Conservation (phyloP, 1,284 basidiomycete genomes). For the Acaromyces ingoldii region DNA sequence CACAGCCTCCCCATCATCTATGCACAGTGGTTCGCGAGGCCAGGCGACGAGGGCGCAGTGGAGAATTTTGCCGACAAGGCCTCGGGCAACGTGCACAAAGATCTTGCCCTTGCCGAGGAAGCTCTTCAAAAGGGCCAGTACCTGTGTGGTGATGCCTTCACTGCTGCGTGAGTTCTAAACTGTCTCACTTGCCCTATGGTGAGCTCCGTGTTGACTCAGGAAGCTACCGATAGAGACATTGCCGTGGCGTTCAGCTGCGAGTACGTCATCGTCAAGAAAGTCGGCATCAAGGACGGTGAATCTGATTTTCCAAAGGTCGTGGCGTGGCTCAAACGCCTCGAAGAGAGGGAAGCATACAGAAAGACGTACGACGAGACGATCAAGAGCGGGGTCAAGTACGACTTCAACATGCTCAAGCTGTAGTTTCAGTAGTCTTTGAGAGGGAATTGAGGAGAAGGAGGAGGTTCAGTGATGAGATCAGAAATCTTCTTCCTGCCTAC, state of each 20-base stretch:
- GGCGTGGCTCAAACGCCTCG: conserved; percentile 5
- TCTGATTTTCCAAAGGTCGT: conserved; percentile 2
- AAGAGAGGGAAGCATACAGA: conserved; percentile 6
- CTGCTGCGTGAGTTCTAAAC: not conserved
- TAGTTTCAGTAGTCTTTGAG: too few species aligned
- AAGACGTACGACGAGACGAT: conserved; percentile 8
- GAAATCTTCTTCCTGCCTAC: too few species aligned
- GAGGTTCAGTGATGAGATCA: too few species aligned
- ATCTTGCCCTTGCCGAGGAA: conserved; percentile 9
- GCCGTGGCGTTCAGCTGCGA: conserved; percentile 5
- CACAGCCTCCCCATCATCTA: conserved; percentile 13
- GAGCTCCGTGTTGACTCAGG: too few species aligned
- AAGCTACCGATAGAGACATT: not conserved
- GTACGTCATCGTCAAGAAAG: conserved; percentile 3
- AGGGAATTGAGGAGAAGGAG: too few species aligned
- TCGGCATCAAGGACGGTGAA: conserved; percentile 4
- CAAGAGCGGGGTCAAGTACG: conserved; percentile 7
- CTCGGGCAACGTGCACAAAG: conserved; percentile 9
- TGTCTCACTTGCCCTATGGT: too few species aligned
- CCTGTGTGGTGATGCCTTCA: not conserved
- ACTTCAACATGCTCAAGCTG: conserved; percentile 9
- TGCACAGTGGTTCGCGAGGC: conserved; percentile 11
- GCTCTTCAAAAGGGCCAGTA: conserved; percentile 1
- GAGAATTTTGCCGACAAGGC: not conserved
- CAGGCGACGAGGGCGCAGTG: conserved; percentile 1